These are phyloP conservation scores for Alternaria sp. DNA, from an alignment of 2,329 filamentous ascomycete species.

Conservation along the genomic window DNA sequence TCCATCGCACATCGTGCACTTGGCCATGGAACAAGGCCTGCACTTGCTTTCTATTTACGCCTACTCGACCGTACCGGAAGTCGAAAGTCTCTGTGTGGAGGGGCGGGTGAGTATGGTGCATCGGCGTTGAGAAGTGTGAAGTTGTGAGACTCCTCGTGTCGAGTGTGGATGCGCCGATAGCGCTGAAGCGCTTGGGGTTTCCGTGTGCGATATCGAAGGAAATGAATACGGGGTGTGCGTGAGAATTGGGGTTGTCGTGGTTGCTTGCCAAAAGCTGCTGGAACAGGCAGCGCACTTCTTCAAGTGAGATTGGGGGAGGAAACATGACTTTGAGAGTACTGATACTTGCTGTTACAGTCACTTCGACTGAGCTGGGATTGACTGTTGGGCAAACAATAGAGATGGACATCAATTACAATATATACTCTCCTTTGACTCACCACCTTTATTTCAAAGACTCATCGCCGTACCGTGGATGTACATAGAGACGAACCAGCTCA, in stretches of 20 bases:
- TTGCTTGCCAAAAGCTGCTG: not conserved
- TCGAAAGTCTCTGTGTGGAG: conserved; percentile 12
- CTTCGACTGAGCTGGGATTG: not conserved
- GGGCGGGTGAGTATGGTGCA: not conserved
- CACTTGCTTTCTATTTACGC: conserved; percentile 3
- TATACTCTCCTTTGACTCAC: not conserved
- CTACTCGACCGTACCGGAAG: conserved; percentile 7
- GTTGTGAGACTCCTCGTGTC: conserved; percentile 8
- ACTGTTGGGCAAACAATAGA: not conserved
- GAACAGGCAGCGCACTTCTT: not conserved
- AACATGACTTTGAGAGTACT: not conserved
- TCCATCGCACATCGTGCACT: conserved; percentile 2
- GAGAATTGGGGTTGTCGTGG: not conserved
- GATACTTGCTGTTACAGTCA: not conserved
- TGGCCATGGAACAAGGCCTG: conserved; percentile 8
- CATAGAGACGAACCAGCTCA: no score
- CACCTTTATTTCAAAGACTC: no score
- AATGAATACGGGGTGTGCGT: conserved; percentile 5
- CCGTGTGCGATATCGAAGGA: conserved; percentile 11
- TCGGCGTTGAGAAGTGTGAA: not conserved
- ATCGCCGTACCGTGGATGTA: no score
- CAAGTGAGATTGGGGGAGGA: not conserved
- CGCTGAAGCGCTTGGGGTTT: conserved; percentile 8
- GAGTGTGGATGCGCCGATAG: conserved; percentile 5
- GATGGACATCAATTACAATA: not conserved